Evolutionary conservation across 2,329 filamentous ascomycete genomes (phyloP).

Genomic region (Penicillium sp.): DNA sequence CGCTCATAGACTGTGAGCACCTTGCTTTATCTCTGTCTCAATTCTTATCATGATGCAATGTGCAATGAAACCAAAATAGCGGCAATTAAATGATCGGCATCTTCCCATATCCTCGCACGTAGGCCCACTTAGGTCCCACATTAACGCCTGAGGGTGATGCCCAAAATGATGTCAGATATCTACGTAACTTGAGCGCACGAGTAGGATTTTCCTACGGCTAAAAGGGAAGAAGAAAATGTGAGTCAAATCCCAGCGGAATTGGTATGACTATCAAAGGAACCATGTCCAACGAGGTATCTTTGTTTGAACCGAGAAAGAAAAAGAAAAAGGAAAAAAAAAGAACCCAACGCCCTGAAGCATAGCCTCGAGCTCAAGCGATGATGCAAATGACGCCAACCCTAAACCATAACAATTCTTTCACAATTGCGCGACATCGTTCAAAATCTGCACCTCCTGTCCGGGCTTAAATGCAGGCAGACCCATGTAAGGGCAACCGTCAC

Average conservation of each 20-base stretch:
- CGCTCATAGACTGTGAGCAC: slow-evolving; percentile 15
- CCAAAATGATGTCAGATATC: slow-evolving; percentile 7
- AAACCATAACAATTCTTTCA: slow-evolving; percentile 37
- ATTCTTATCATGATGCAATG: slow-evolving; percentile 21
- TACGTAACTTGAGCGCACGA: neutral
- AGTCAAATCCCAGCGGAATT: neutral
- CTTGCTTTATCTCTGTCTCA: slow-evolving; percentile 1
- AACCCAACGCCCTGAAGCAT: neutral
- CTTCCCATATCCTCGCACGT: neutral
- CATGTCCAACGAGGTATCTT: slow-evolving; percentile 11
- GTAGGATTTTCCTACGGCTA: neutral
- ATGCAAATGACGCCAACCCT: slow-evolving; percentile 1
- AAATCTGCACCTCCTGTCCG: slow-evolving; percentile 84
- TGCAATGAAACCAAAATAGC: slow-evolving; percentile 22
- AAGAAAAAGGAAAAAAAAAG: neutral
- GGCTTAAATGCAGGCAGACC: slow-evolving; percentile 95
- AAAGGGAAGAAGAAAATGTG: neutral
- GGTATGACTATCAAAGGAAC: slow-evolving; percentile 4
- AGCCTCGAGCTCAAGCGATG: neutral
- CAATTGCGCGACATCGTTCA: slow-evolving; percentile 84
- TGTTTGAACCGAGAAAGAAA: neutral
- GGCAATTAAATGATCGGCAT: neutral
- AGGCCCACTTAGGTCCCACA: neutral
- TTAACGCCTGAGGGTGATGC: neutral
- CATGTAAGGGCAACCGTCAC: slow-evolving; percentile 75